Evolutionary conservation across 805 yeast species (phyloP), one percentile per base, ranked within the genome.

Genomic region (Candida silvatica): DNA sequence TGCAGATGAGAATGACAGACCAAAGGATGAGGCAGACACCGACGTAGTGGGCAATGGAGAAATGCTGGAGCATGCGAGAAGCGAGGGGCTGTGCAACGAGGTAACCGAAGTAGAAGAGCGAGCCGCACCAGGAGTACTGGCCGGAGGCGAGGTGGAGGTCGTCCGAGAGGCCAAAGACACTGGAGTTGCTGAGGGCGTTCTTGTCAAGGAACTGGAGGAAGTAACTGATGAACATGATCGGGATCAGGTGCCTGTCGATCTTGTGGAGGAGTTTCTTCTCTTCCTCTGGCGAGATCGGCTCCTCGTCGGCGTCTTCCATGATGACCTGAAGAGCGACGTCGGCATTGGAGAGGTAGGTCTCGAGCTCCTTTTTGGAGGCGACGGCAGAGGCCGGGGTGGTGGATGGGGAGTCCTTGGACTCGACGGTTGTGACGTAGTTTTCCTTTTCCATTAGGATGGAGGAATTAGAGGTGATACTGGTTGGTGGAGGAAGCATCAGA

Each of bases 1-100:
- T 66, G 39, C 71, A 77, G 20, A 72, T 54, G 33, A 70, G 61
- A 27, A 76, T 54, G 9, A 70, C 49, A 8, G 85, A 86, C 87
- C 90, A 80, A 0, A 70, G 27, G 3, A 77, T 40, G 30, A 79
- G 62, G 43, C 69, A 72, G 1, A 54, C 44, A 14, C 74, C 60
- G 3, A 70, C 61, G 3, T 73, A 59, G 40, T 68, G 68, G 12
- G 74, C 67, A 42, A 79, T 63, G 1, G 79, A 79, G 37, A 74
- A 69, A 40, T 61, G 67, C 49, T 78, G 84, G 19, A 77, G 53
- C 2, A 67, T 27, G 29, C 56, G 47, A 35, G 77, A 53, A 52
- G 77, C 79, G 2, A 84, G 84, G 28, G 78, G 53, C 43, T 62
- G 61, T 38, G 59, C 58, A 17, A 54, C 58, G 31, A 67, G 39